A percentile compares a stretch with the other conserved stretches of the same genome.
These are phyloP conservation scores for Xylaria cubensis DNA, from an alignment of 495 filamentous ascomycete genomes.

Conservation along the genomic window DNA sequence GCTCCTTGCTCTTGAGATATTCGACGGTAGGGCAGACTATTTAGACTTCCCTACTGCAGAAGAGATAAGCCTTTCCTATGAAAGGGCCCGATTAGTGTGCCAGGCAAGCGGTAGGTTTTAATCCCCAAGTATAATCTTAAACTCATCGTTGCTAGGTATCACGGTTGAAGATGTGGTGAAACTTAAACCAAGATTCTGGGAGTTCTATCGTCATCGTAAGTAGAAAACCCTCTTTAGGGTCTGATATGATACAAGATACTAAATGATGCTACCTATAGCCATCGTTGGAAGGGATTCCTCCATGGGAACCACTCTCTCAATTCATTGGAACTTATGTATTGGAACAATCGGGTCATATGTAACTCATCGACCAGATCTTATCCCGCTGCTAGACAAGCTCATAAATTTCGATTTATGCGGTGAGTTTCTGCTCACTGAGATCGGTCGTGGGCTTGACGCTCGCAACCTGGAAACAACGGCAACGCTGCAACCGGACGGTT, in stretches of 20 bases:
- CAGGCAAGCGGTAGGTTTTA: conserved; percentile 24
- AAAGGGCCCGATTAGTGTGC: conserved; percentile 29
- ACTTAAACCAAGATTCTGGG: conserved; percentile 28
- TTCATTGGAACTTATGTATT: conserved; percentile 48
- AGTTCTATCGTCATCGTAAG: conserved; percentile 30
- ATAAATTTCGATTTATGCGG: conserved; percentile 42
- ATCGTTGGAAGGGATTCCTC: conserved; percentile 24
- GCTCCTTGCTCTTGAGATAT: not conserved
- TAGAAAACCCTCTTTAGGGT: not conserved
- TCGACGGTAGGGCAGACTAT: conserved; percentile 19
- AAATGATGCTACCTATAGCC: conserved; percentile 3
- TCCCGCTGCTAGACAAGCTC: conserved; percentile 34
- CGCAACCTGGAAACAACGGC: conserved; percentile 49
- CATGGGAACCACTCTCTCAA: conserved; percentile 37
- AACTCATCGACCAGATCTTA: conserved; percentile 36
- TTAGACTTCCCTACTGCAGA: conserved; percentile 25
- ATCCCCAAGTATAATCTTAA: not conserved
- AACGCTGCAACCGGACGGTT: conserved; percentile 41
- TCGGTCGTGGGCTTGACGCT: conserved; percentile 49
- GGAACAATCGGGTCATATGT: conserved; percentile 46
- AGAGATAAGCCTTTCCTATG: conserved; percentile 15
- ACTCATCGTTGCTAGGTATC: conserved; percentile 19
- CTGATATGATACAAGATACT: not conserved
- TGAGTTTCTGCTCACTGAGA: conserved; percentile 47
- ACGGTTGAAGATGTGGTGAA: conserved; percentile 28